Evolutionary conservation across 1,284 basidiomycete species (phyloP).

Genomic region (Tylopilus sp.): DNA sequence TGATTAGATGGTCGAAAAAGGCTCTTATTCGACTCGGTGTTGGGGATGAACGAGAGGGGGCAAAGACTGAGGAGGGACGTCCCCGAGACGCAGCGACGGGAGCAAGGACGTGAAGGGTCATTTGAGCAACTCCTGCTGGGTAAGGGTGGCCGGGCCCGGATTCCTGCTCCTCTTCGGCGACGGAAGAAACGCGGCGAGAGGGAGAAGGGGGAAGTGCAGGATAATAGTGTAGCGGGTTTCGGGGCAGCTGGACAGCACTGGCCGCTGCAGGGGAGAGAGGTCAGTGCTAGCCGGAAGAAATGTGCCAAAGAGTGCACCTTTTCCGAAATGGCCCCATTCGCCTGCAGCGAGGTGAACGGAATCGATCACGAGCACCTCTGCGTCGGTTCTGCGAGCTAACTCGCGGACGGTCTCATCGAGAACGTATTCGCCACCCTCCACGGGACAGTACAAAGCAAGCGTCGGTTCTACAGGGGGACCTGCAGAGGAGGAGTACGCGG

Average conservation of each 20-base stretch:
- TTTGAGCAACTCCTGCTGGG: slow-evolving; percentile 38
- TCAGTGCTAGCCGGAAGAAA: slow-evolving; percentile 10
- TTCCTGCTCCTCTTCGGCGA: slow-evolving; percentile 48
- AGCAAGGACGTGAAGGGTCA: slow-evolving; percentile 60
- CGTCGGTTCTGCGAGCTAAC: slow-evolving; percentile 62
- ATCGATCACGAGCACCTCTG: slow-evolving; percentile 80
- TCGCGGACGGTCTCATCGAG: slow-evolving; percentile 73
- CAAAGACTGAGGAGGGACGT: slow-evolving; percentile 40
- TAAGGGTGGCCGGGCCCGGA: slow-evolving; percentile 29
- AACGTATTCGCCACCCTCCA: slow-evolving; percentile 78
- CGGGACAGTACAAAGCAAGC: slow-evolving; percentile 75
- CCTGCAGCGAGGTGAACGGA: slow-evolving; percentile 76
- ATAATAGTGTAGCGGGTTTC: slow-evolving; percentile 68
- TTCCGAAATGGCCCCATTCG: slow-evolving; percentile 71
- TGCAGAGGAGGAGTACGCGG: slow-evolving; percentile 51
- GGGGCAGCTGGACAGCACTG: slow-evolving; percentile 57
- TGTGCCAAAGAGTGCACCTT: slow-evolving; percentile 42
- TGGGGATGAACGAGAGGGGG: slow-evolving; percentile 40
- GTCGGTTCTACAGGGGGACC: slow-evolving; percentile 65
- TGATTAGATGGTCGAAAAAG: slow-evolving; percentile 73
- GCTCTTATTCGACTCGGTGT: slow-evolving; percentile 52
- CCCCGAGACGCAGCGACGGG: slow-evolving; percentile 40
- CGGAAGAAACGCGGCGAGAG: slow-evolving; percentile 33
- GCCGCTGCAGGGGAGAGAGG: slow-evolving; percentile 43
- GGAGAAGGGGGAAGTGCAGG: slow-evolving; percentile 32